Percentiles rank a stretch among this genome's conserved stretches.
Conservation (phyloP, 768 basidiomycete species). For the Tylopilus felleus region DNA sequence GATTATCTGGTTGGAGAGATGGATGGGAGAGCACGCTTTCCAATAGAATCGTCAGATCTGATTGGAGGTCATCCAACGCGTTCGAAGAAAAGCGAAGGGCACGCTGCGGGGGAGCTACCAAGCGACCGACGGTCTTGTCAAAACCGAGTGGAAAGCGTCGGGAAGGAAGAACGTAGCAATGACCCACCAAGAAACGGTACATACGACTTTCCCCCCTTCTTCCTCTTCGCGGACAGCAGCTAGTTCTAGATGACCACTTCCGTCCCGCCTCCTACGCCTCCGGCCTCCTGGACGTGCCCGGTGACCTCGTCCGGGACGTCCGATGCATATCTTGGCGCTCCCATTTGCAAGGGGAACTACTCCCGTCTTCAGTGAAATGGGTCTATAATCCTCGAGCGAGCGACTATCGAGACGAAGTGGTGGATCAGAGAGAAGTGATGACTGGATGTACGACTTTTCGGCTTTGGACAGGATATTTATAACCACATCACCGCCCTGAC, state of each 20-base stretch:
- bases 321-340: conserved; percentile 74
- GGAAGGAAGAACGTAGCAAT: not conserved
- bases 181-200: conserved; percentile 74
- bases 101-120: conserved; percentile 74
- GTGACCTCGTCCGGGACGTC: conserved; percentile 56
- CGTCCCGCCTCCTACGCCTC: conserved; percentile 73
- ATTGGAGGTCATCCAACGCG: conserved; percentile 72
- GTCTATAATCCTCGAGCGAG: conserved; percentile 58
- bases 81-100: conserved; percentile 61
- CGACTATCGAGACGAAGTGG: conserved; percentile 81
- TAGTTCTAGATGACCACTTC: conserved; percentile 81
- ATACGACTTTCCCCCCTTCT: conserved; percentile 60
- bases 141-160: not conserved
- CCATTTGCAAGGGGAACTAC: conserved; percentile 82
- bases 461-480: conserved; percentile 55
- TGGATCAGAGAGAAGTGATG: conserved; percentile 54
- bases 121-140: conserved; percentile 20
- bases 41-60: conserved; percentile 64
- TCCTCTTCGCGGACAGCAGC: conserved; percentile 44
- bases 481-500: no score
- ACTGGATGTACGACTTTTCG: conserved; percentile 72
- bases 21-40: conserved; percentile 63
- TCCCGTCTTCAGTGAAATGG: conserved; percentile 71
- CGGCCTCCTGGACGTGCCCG: conserved; percentile 74
- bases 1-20: conserved; percentile 63